These are phyloP conservation scores for Trypanosoma congolense DNA, from an alignment of 208 protist species.

Conservation along the genomic window DNA sequence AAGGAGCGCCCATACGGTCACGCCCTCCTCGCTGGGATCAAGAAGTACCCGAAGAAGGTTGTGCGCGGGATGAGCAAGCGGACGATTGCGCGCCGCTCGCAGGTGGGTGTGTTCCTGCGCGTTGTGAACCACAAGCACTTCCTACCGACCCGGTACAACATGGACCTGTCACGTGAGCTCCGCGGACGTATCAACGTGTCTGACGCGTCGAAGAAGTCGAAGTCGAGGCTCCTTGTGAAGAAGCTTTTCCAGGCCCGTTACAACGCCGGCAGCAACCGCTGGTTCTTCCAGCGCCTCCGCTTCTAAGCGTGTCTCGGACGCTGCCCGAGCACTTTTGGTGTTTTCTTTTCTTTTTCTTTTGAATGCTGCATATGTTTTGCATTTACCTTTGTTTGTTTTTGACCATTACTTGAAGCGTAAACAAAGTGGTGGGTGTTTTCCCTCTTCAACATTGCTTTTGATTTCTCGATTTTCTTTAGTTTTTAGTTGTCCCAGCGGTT, in stretches of 20 bases:
- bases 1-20: conserved; percentile 94
- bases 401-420: too few species aligned
- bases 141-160: conserved; percentile 96
- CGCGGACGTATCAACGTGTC: conserved; percentile 90
- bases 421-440: too few species aligned
- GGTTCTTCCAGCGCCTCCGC: conserved; percentile 98
- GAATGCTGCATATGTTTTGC: background rate
- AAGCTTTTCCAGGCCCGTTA: conserved; percentile 94
- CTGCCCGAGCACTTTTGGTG: conserved; percentile 5
- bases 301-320: conserved; percentile 85
- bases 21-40: conserved; percentile 94
- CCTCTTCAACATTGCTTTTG: too few species aligned
- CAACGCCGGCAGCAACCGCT: conserved; percentile 95
- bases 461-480: too few species aligned
- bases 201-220: conserved; percentile 86
- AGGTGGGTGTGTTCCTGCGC: conserved; percentile 96
- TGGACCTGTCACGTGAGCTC: conserved; percentile 89
- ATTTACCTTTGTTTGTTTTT: background rate
- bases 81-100: conserved; percentile 87
- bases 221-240: conserved; percentile 75
- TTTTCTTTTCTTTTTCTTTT: conserved; percentile 16
- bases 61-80: conserved; percentile 93
- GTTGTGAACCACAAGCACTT: conserved; percentile 98
- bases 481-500: too few species aligned
- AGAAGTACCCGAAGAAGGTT: conserved; percentile 94